Base-by-base conservation (phyloP, 768 basidiomycete genomes). In the Mycena galopus region DNA sequence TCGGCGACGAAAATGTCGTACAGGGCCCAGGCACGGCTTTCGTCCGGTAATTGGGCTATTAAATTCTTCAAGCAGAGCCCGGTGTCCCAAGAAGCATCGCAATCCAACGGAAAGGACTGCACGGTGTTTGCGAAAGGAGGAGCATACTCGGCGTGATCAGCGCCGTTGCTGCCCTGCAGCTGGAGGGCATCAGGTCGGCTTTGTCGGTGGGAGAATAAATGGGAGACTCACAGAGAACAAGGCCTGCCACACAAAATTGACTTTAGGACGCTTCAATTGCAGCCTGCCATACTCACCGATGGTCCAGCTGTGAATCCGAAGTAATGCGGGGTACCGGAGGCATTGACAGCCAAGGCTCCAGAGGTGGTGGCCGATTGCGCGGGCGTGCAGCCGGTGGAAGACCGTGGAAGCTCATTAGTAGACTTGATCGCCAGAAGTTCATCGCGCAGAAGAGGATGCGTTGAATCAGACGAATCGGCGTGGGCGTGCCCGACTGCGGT, bases 261-360 rank as follows among this genome's bases (percentile, higher is more conserved):
- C 21, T 58, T 39, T 11, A 51, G 39, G 7, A 53, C 14, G 6
- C 10, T 21, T 3, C 3, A 6, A 39, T 16, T 35, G 11, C 9
- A 21, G 7, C 21, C 47, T 12, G 30, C n/a, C 21, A 35, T 14
- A 17, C 67, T 16, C 23, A 75, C 74, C 29, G 63, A 37, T 17
- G 71, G 59, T 8, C 74, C 74, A 7, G 74, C 74, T 12, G 67
- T 66, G 17, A 44, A 66, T 17, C 74, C 74, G 12, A 69, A 63
- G 29, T 75, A 72, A n/a, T 64, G 56, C 4, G 59, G 27, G 2
- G 56, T 64, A 1, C 67, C 71, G 5, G 64, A 57, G 11, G 33
- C 55, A 8, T 42, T 37, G 3, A 69, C 42, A 1, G 62, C 35
- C 42, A 69, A 23, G 1, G 71, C 65, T 21, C 71, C 71, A 10